Evolutionary conservation across 2,329 filamentous ascomycete genomes (phyloP), one percentile per base, ranked within the genome.

Genomic region (Pestalotiopsis sp.): DNA sequence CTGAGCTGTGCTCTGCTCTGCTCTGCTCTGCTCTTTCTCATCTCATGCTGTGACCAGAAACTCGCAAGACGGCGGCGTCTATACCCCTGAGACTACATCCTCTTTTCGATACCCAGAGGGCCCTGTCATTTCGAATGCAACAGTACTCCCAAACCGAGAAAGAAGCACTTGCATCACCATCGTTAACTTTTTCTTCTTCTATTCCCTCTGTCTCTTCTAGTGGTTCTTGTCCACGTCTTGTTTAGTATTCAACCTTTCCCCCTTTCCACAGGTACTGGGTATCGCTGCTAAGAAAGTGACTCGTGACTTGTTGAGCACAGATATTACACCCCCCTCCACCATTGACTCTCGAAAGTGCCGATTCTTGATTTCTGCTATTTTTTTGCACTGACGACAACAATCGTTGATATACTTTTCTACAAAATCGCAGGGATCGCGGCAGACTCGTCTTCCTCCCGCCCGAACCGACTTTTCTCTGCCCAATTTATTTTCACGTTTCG

Each of bases 11-110:
- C 31, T 36, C 31, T 36, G 6, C 31, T 7, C 31, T 31, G 7
- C 7, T 9, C 31, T 36, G 31, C 31, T 36, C 31, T 23, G 27
- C 14, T 14, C 23, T 17, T 23, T 39, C 59, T 62, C 61, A 64
- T 49, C 59, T 62, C 61, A 64, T 49, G 61, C 25, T 64, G 61
- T 64, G 61, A 45, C 61, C 61, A 64, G 61, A 36, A 11, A 20
- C 38, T 23, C n/a, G 61, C 36, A 20, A 39, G 61, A 64, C 39
- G 61, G 61, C 20, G 61, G 41, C 45, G 49, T 58, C 63, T 36
- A 25, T 41, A 65, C 64, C 64, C 64, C 64, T 66, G 64, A 66
- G 52, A 66, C 60, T 66, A 60, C 45, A 39, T 60, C 49, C 62
- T 55, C 62, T 27, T 62, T 12, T 14, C 38, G 59, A 36, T 5